A percentile compares a stretch with the other conserved stretches of the same genome.
These are phyloP conservation scores for Babesia bovis DNA, from an alignment of 169 alveolate genomes.

Conservation along the genomic window DNA sequence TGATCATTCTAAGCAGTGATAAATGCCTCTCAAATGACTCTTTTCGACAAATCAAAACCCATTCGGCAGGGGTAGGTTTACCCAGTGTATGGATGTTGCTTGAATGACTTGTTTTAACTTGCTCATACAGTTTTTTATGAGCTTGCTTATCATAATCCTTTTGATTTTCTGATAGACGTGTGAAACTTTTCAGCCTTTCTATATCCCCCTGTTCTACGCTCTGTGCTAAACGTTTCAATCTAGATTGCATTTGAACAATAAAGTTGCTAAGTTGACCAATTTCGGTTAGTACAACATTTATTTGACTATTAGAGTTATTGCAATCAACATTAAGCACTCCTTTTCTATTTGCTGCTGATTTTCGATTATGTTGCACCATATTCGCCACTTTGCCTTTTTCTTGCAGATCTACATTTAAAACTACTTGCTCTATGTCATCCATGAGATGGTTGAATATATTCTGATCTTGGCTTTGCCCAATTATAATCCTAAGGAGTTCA, in stretches of 20 bases:
- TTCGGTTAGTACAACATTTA: slow-evolving; percentile 1
- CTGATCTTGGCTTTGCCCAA: slow-evolving; percentile 31
- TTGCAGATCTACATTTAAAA: background rate
- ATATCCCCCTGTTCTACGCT: slow-evolving; percentile 26
- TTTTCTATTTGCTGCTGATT: background rate
- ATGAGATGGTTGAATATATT: slow-evolving; percentile 20
- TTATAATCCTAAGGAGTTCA: slow-evolving; percentile 21
- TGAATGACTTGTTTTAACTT: background rate
- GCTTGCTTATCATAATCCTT: slow-evolving; percentile 5
- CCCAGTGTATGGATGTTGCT: background rate
- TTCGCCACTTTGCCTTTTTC: background rate
- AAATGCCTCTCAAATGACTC: slow-evolving; percentile 30
- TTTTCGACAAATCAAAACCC: slow-evolving; percentile 25
- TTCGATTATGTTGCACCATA: background rate
- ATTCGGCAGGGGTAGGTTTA: slow-evolving; percentile 46
- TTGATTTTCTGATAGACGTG: slow-evolving; percentile 6
- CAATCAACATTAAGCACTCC: no score
- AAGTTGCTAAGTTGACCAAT: slow-evolving; percentile 5
- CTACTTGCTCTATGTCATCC: slow-evolving; percentile 9
- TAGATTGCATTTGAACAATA: slow-evolving; percentile 23
- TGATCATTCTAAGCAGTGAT: slow-evolving; percentile 29
- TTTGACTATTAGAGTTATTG: background rate
- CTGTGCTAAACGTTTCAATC: slow-evolving; percentile 15
- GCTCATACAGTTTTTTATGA: background rate
- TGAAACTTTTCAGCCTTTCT: slow-evolving; percentile 14